Percentiles rank a stretch among this genome's conserved stretches.
Evolutionary conservation across 208 protist genomes (phyloP).

Genomic region (Crithidia fasciculata): DNA sequence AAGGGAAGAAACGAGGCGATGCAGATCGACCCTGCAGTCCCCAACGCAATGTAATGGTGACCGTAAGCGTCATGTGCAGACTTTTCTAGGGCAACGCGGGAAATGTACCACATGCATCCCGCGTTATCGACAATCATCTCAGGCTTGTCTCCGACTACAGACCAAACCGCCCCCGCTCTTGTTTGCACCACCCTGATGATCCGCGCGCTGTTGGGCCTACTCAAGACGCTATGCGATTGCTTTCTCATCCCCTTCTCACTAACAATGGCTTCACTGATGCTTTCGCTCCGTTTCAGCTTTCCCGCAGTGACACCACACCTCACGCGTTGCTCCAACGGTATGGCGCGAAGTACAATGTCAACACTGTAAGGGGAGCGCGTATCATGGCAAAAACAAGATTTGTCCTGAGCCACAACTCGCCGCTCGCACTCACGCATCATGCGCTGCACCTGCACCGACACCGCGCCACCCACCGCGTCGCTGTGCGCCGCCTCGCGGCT

Average conservation of each 20-base stretch:
- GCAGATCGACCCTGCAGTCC: neutral
- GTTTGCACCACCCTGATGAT: neutral
- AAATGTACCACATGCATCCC: neutral
- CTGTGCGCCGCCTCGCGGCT: conserved; percentile 16
- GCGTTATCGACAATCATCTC: neutral
- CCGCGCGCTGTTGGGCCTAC: neutral
- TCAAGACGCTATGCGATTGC: neutral
- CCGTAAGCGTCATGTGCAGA: neutral
- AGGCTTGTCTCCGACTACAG: neutral
- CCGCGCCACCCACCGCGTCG: conserved; percentile 8
- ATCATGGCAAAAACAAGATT: neutral
- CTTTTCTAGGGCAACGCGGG: neutral
- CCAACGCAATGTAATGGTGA: neutral
- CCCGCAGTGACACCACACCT: too few relatives aligned
- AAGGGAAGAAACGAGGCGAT: neutral
- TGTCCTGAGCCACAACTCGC: neutral
- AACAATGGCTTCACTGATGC: neutral
- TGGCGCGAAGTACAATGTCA: neutral
- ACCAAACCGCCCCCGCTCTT: neutral
- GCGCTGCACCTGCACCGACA: conserved; percentile 18
- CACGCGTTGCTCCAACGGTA: neutral
- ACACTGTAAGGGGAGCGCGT: neutral
- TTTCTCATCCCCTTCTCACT: neutral
- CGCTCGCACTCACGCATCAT: conserved; percentile 22
- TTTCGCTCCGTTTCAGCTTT: neutral